Conservation (phyloP, 306 rosid species). For the Prosopis cineraria region DNA sequence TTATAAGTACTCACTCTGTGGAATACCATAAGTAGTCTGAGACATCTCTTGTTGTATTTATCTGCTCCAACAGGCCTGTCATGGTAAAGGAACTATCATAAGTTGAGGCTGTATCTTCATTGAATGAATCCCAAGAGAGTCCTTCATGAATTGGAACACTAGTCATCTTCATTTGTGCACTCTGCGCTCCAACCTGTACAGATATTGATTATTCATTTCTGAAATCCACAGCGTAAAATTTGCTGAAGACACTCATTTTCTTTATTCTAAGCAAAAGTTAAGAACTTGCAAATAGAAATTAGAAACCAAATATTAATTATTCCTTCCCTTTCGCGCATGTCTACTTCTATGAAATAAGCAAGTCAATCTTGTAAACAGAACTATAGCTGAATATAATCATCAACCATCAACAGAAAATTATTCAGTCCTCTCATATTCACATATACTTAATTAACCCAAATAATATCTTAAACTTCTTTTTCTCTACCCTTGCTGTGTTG, state of each 20-base stretch:
- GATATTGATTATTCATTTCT: constrained; percentile 14
- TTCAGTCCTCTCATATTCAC: neutral
- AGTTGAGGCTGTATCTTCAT: constrained; percentile 75
- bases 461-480: constrained; percentile 1
- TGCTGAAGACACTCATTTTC: constrained; percentile 11
- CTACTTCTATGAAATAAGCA: neutral
- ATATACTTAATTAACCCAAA: neutral
- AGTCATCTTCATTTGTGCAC: constrained; percentile 83
- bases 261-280: constrained; percentile 4
- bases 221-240: neutral
- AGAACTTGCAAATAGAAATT: constrained; percentile 10
- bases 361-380: neutral
- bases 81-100: constrained; percentile 71
- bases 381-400: neutral
- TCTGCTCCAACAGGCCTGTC: constrained; percentile 85
- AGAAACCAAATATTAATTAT: neutral
- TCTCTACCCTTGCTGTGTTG: constrained; percentile 94
- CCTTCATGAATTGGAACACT: constrained; percentile 86
- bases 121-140: constrained; percentile 82
- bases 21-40: constrained; percentile 97
- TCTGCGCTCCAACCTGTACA: constrained; percentile 82
- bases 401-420: neutral
- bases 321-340: neutral
- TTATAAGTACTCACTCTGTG: constrained; percentile 81
- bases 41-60: constrained; percentile 88